phyloP scores from a whole-genome alignment of 352 stramenopile species.

The Pythium dissotocum region DNA sequence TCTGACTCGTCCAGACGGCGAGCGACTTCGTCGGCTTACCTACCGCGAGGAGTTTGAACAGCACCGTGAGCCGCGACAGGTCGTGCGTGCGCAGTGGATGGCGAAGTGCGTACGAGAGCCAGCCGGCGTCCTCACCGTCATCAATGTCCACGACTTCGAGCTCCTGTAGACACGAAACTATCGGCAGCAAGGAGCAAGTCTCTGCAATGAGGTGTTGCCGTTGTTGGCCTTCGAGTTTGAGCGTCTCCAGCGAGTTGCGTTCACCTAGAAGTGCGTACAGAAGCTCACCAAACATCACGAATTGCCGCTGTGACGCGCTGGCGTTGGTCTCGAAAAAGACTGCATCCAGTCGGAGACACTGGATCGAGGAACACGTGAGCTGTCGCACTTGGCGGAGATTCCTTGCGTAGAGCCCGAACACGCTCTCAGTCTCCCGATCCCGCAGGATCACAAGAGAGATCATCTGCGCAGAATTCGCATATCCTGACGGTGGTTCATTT shows the following conservation, averaged over 20 bases:
- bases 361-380: background rate
- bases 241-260: background rate
- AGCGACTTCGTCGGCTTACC: no score
- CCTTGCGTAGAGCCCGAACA: background rate
- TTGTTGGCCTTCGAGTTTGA: background rate
- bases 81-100: background rate
- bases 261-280: background rate
- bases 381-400: background rate
- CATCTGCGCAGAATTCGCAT: background rate
- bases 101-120: constrained; percentile 3
- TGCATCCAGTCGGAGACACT: constrained; percentile 1
- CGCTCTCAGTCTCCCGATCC: no score
- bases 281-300: background rate
- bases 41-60: background rate
- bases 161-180: background rate
- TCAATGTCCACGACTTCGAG: background rate
- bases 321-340: background rate
- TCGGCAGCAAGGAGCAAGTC: background rate
- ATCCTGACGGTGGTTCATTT: background rate
- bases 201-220: background rate
- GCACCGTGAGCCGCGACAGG: background rate
- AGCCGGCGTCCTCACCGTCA: background rate
- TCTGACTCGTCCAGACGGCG: background rate
- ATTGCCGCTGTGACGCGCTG: background rate
- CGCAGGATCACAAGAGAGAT: background rate